Evolutionary conservation across 2,329 filamentous ascomycete species (phyloP).

Genomic region (Nannizzia gypsea): DNA sequence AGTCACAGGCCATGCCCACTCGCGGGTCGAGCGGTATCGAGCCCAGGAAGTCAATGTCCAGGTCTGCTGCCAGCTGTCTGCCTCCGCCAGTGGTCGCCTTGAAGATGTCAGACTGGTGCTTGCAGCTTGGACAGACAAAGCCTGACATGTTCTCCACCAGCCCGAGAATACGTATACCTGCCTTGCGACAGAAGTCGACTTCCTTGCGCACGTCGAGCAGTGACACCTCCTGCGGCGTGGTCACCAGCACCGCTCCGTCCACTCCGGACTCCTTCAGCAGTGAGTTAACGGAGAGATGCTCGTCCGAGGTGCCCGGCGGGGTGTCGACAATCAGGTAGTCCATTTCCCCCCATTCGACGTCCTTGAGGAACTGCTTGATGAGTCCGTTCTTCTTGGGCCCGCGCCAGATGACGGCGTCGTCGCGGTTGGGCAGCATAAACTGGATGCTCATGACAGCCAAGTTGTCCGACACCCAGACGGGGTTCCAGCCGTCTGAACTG

Average conservation of each 20-base stretch:
- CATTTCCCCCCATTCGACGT: conserved; percentile 93
- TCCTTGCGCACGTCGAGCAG: conserved; percentile 92
- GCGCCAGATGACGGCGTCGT: conserved; percentile 95
- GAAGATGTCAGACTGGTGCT: conserved; percentile 72
- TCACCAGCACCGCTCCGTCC: conserved; percentile 84
- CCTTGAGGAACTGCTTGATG: conserved; percentile 96
- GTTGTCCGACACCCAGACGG: conserved; percentile 91
- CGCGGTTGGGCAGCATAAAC: conserved; percentile 88
- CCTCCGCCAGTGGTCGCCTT: conserved; percentile 83
- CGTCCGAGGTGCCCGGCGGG: conserved; percentile 86
- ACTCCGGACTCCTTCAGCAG: conserved; percentile 85
- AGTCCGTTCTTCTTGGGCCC: conserved; percentile 97
- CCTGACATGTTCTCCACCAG: conserved; percentile 97
- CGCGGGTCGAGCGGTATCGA: conserved; percentile 83
- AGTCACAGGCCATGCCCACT: conserved; percentile 94
- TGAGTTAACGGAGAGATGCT: conserved; percentile 87
- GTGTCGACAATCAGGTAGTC: conserved; percentile 93
- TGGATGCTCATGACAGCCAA: conserved; percentile 94
- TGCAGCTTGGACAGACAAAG: conserved; percentile 91
- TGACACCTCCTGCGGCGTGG: conserved; percentile 87
- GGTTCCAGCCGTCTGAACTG: conserved; percentile 78
- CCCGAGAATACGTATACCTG: conserved; percentile 75
- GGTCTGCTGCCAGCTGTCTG: conserved; percentile 65
- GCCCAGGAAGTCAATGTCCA: conserved; percentile 77
- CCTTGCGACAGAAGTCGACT: conserved; percentile 94